Percentiles rank a stretch among this genome's conserved stretches.
These are phyloP conservation scores for Gomphus sp. DNA, from an alignment of 1,284 basidiomycete genomes.

Conservation along the genomic window DNA sequence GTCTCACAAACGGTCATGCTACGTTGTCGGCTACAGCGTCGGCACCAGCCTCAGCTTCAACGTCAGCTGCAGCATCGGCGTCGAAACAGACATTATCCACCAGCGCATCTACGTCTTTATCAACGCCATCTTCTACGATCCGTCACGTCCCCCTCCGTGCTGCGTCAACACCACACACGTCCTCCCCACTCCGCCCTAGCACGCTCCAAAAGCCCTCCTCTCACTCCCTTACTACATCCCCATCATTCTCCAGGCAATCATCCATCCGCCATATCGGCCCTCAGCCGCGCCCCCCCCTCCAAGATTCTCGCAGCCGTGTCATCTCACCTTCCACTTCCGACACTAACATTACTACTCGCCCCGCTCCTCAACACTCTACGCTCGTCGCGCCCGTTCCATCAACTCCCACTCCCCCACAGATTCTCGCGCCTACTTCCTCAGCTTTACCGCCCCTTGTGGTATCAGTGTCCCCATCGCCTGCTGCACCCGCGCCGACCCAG, in stretches of 20 bases:
- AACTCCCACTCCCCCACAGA: slow-evolving; percentile 1
- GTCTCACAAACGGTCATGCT: neutral
- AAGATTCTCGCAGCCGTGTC: neutral
- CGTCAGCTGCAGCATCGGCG: slow-evolving; percentile 13
- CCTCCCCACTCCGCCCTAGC: slow-evolving; percentile 17
- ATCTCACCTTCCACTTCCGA: slow-evolving; percentile 1
- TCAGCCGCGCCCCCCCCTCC: neutral
- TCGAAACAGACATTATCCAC: neutral
- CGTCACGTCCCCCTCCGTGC: slow-evolving; percentile 43
- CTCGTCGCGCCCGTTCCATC: slow-evolving; percentile 12
- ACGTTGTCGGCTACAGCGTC: slow-evolving; percentile 17
- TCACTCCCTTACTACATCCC: slow-evolving; percentile 10
- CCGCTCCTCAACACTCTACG: slow-evolving; percentile 5
- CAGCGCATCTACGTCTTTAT: slow-evolving; percentile 13
- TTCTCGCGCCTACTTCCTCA: slow-evolving; percentile 9
- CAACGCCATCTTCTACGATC: slow-evolving; percentile 47
- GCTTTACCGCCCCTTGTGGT: slow-evolving; percentile 20
- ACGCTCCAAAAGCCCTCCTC: neutral
- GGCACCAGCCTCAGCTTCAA: slow-evolving; percentile 21
- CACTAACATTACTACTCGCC: neutral
- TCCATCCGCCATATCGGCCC: slow-evolving; percentile 12
- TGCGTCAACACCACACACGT: slow-evolving; percentile 23
- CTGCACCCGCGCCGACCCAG: slow-evolving; percentile 16
- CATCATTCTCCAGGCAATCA: slow-evolving; percentile 17
- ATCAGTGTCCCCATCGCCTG: slow-evolving; percentile 20